Base-by-base conservation (phyloP, 1,284 basidiomycete species). In the Tetrapyrgos nigripes region DNA sequence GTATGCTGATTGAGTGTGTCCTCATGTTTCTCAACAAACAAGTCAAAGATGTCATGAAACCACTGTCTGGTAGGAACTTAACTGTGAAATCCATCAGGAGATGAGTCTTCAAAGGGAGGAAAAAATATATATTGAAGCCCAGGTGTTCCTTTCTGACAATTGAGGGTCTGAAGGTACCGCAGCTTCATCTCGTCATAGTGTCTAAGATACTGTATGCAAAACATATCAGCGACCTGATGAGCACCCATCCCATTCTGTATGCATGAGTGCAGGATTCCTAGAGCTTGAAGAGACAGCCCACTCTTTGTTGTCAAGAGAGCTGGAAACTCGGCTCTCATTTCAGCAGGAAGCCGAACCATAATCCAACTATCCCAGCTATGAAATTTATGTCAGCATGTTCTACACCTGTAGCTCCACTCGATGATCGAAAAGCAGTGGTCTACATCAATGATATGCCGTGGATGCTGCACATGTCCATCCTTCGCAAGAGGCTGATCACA, bases 161-260 rank as follows among this genome's bases (percentile, higher is more conserved):
- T 53, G 4, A 33, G 19, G 19, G n/a, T n/a, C n/a, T 47, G 29
- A 26, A 63, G 59, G 35, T 63, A 63, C 21, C 53, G 55, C 3
- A 63, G 53, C 9, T 57, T 37, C 11, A 63, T 17, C 47, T 58
- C 53, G 31, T 63, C 59, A 14, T 58, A 63, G 2, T 55, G 50
- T 11, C 54, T 53, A 3, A 58, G 51, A 31, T 64, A 60, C 35
- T 58, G 59, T 45, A 64, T 53, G 21, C 50, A 50, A 26, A 64
- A 46, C 8, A 55, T 11, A 29, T 64, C 53, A 17, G 62, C 40
- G 6, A 64, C 53, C 27, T 63, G 48, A n/a, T 58, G 51, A 0
- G 62, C 48, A 4, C 62, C 62, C 56, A 61, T 46, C 4, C 60
- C 62, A 47, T 61, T 48, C 44, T 64, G 62, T 44, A 61, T 61